These are phyloP conservation scores for Citeromyces matritensis DNA, from an alignment of 805 yeast species.

Conservation along the genomic window DNA sequence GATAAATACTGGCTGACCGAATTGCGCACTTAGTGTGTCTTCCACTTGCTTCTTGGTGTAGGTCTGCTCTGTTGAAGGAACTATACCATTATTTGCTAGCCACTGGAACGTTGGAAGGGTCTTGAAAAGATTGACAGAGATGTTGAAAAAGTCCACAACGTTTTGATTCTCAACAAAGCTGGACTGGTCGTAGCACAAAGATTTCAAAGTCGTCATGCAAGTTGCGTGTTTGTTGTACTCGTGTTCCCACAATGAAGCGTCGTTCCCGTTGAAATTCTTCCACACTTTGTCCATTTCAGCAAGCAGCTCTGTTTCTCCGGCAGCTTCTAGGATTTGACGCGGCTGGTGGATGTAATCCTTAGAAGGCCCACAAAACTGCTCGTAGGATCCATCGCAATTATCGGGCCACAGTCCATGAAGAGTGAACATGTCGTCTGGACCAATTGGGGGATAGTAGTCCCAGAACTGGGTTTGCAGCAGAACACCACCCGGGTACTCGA, in stretches of 20 bases:
- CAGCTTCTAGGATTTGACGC: constrained; percentile 24
- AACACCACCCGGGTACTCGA: constrained; percentile 77
- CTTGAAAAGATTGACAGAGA: constrained; percentile 41
- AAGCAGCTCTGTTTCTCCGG: constrained; percentile 35
- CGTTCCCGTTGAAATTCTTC: constrained; percentile 62
- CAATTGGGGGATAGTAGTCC: constrained; percentile 70
- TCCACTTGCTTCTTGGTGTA: constrained; percentile 43
- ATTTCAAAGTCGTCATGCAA: constrained; percentile 69
- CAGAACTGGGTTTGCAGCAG: constrained; percentile 82
- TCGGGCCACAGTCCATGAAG: constrained; percentile 87
- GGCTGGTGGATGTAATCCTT: constrained; percentile 35
- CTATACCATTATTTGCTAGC: constrained; percentile 53
- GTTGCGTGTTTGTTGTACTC: constrained; percentile 94
- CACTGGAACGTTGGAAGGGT: constrained; percentile 53
- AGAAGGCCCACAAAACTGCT: constrained; percentile 59
- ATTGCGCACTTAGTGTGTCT: constrained; percentile 31
- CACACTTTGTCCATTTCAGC: constrained; percentile 44
- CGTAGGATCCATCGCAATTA: constrained; percentile 69
- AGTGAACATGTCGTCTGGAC: constrained; percentile 60
- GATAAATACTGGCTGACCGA: constrained; percentile 42
- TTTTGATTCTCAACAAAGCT: constrained; percentile 16
- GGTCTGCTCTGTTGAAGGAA: constrained; percentile 42
- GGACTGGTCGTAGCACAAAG: constrained; percentile 42
- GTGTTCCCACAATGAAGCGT: constrained; percentile 69
- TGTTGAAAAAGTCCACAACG: constrained; percentile 58